Evolutionary conservation across 2,329 filamentous ascomycete species (phyloP).

Genomic region (Penicillium rolfsii): DNA sequence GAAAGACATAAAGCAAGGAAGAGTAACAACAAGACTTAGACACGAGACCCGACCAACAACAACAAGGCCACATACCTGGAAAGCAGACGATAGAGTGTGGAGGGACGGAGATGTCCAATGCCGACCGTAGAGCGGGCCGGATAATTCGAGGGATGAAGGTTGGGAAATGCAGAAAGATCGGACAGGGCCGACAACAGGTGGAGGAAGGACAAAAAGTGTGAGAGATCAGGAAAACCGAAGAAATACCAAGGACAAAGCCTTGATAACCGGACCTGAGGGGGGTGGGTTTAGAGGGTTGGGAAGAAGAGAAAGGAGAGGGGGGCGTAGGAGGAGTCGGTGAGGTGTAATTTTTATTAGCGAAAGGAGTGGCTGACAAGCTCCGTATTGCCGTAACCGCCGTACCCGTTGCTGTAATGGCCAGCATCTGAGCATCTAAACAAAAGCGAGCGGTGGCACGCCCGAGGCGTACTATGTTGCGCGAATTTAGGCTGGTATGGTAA

Average conservation of each 20-base stretch:
- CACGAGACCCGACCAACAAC: background rate
- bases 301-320: slow-evolving; percentile 23
- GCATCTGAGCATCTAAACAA: background rate
- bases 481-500: slow-evolving; percentile 14
- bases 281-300: slow-evolving; percentile 14
- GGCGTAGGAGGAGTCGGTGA: slow-evolving; percentile 32
- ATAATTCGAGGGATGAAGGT: slow-evolving; percentile 6
- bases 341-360: slow-evolving; percentile 30
- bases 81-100: background rate
- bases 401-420: background rate
- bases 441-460: background rate
- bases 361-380: slow-evolving; percentile 23
- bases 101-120: slow-evolving; percentile 20
- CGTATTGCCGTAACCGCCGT: background rate
- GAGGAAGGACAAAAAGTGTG: slow-evolving; percentile 3
- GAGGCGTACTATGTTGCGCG: slow-evolving; percentile 10
- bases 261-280: slow-evolving; percentile 23
- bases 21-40: background rate
- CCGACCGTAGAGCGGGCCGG: slow-evolving; percentile 23
- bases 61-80: slow-evolving; percentile 8
- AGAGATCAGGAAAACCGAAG: slow-evolving; percentile 8
- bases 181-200: slow-evolving; percentile 7
- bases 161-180: background rate
- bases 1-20: background rate
- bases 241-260: slow-evolving; percentile 33